Evolutionary conservation across 176 grass and related monocot species (phyloP).

Genomic region (Carex cristatella): DNA sequence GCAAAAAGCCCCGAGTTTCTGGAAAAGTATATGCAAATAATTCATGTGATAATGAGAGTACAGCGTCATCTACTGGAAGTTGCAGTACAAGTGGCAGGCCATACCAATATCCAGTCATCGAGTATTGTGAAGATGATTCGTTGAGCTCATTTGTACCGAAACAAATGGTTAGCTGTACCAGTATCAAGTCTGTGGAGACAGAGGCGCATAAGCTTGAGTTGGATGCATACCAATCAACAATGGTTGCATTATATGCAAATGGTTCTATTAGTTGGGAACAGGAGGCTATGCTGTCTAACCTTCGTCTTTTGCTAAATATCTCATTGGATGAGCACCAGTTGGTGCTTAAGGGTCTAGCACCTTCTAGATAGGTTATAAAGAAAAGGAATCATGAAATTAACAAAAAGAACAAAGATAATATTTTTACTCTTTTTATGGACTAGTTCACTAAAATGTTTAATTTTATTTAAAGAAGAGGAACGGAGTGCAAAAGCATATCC

Average conservation of each 20-base stretch:
- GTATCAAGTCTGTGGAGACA: constrained; percentile 19
- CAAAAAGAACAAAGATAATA: background rate
- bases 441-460: constrained; percentile 4
- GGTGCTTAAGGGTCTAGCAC: constrained; percentile 65
- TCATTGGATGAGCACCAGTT: constrained; percentile 84
- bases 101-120: constrained; percentile 35
- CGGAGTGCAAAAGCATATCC: background rate
- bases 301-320: constrained; percentile 83
- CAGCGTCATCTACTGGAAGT: constrained; percentile 67
- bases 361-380: constrained; percentile 26
- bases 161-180: constrained; percentile 43
- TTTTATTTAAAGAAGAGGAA: background rate
- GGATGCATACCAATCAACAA: constrained; percentile 75
- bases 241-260: constrained; percentile 75
- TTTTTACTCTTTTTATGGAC: background rate
- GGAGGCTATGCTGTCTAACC: constrained; percentile 84
- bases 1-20: constrained; percentile 30
- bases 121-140: constrained; percentile 41
- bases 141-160: constrained; percentile 44
- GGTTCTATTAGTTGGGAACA: constrained; percentile 95
- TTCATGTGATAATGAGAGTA: constrained; percentile 13
- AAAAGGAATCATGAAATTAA: background rate
- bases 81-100: constrained; percentile 46
- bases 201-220: constrained; percentile 77
- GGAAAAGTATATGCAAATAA: constrained; percentile 86